These are phyloP conservation scores for Zygoascus bituminiphila DNA, from an alignment of 805 yeast genomes.

Conservation along the genomic window DNA sequence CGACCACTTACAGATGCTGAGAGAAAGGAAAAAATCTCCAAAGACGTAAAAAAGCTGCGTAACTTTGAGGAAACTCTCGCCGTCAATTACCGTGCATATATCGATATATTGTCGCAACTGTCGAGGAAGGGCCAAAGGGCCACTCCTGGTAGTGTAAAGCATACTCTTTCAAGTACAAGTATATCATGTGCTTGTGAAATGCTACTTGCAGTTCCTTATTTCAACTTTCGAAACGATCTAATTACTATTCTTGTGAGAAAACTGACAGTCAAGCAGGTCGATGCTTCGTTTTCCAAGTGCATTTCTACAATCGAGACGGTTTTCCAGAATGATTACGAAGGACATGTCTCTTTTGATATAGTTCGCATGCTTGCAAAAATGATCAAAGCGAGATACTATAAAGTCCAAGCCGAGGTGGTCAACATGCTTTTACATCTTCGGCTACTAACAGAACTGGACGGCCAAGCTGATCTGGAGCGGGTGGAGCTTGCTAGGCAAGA, in stretches of 20 bases:
- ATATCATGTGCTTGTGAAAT: constrained; percentile 75
- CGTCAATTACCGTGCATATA: constrained; percentile 55
- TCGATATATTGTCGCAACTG: constrained; percentile 45
- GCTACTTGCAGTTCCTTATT: constrained; percentile 57
- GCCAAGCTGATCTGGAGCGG: constrained; percentile 33
- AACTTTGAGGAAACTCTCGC: constrained; percentile 75
- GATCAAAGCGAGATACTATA: constrained; percentile 61
- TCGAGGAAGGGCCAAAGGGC: constrained; percentile 32
- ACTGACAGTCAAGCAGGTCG: constrained; percentile 44
- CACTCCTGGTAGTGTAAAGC: constrained; percentile 9
- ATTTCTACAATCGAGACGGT: constrained; percentile 59
- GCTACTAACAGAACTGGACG: constrained; percentile 31
- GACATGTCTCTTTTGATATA: constrained; percentile 70
- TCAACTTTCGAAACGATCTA: constrained; percentile 75
- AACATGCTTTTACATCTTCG: constrained; percentile 60
- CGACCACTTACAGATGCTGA: constrained; percentile 77
- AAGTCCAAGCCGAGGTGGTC: constrained; percentile 76
- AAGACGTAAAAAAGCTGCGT: constrained; percentile 71
- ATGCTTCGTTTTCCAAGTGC: constrained; percentile 46
- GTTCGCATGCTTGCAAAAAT: constrained; percentile 61
- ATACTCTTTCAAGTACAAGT: constrained; percentile 34
- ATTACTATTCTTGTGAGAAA: constrained; percentile 60
- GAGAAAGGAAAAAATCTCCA: constrained; percentile 70
- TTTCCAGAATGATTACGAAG: constrained; percentile 71
- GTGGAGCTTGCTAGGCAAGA: constrained; percentile 32